These are phyloP conservation scores for Pseudonitzschia pungens DNA, from an alignment of 108 stramenopile species.

Conservation along the genomic window DNA sequence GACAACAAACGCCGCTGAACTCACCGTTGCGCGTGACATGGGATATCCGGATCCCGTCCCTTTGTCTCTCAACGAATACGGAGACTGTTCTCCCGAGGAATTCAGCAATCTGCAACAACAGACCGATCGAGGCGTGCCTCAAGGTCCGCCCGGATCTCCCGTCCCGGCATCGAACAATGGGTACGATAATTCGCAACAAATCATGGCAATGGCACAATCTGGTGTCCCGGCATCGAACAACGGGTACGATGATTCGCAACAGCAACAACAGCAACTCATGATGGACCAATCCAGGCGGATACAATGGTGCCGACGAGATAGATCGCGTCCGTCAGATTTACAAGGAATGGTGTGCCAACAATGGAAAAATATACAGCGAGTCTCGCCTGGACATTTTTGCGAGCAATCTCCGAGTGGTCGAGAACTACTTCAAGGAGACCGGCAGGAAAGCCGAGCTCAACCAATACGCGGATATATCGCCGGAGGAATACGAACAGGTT, in stretches of 20 bases:
- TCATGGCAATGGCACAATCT: too few species aligned
- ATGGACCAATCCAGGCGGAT: neutral
- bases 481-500: constrained; percentile 46
- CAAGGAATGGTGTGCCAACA: constrained; percentile 25
- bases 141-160: neutral
- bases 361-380: constrained; percentile 20
- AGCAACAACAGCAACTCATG: too few species aligned
- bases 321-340: constrained; percentile 30
- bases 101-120: constrained; percentile 36
- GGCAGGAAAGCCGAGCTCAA: constrained; percentile 50
- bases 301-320: constrained; percentile 37
- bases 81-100: constrained; percentile 66
- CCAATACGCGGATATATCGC: constrained; percentile 64
- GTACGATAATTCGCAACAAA: neutral
- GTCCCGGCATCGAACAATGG: neutral
- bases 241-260: neutral
- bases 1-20: constrained; percentile 18
- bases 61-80: constrained; percentile 54
- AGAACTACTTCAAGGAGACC: constrained; percentile 10
- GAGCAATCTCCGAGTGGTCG: constrained; percentile 19
- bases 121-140: neutral
- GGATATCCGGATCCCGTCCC: constrained; percentile 17
- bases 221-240: neutral
- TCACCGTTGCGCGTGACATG: constrained; percentile 8
- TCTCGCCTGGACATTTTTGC: constrained; percentile 26